A percentile compares a stretch with the other conserved stretches of the same genome.
phyloP scores from a whole-genome alignment of 805 yeast species.

The Saturnispora sekii region DNA sequence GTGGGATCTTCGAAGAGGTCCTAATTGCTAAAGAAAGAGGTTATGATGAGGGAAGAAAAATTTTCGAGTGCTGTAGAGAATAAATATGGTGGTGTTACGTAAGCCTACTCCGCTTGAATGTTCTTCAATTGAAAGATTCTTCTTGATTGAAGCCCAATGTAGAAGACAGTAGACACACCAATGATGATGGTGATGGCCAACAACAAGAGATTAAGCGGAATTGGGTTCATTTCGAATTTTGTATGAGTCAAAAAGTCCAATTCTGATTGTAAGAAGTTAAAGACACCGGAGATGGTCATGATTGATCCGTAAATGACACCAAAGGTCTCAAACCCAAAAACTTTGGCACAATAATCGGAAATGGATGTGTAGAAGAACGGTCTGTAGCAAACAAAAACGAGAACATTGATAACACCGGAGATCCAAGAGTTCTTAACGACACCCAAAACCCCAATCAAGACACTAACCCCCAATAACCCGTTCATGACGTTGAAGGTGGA shows the following conservation, averaged over 20 bases:
- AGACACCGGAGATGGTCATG: slow-evolving; percentile 42
- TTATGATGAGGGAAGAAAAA: not conserved
- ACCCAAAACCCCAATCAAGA: slow-evolving; percentile 41
- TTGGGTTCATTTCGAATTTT: slow-evolving; percentile 44
- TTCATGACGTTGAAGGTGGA: slow-evolving; percentile 37
- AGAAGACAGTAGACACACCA: slow-evolving; percentile 34
- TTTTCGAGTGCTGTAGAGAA: not conserved
- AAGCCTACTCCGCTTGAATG: not conserved
- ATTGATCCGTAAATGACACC: slow-evolving; percentile 52
- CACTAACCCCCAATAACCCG: slow-evolving; percentile 32
- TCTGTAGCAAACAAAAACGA: slow-evolving; percentile 42
- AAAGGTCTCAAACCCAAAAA: slow-evolving; percentile 52
- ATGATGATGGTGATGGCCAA: slow-evolving; percentile 32
- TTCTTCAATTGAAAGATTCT: slow-evolving; percentile 11
- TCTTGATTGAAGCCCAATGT: slow-evolving; percentile 27
- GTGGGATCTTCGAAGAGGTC: slow-evolving; percentile 43
- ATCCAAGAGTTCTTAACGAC: slow-evolving; percentile 30
- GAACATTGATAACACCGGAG: slow-evolving; percentile 36
- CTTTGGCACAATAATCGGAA: slow-evolving; percentile 52
- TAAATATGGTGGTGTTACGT: not conserved
- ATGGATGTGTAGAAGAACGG: slow-evolving; percentile 52
- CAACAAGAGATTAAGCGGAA: slow-evolving; percentile 37
- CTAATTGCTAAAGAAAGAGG: slow-evolving; percentile 4
- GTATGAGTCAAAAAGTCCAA: slow-evolving; percentile 43
- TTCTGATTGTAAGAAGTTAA: slow-evolving; percentile 38